Evolutionary conservation across 2,329 filamentous ascomycete genomes (phyloP).

Genomic region (Fusarium liriodendri): DNA sequence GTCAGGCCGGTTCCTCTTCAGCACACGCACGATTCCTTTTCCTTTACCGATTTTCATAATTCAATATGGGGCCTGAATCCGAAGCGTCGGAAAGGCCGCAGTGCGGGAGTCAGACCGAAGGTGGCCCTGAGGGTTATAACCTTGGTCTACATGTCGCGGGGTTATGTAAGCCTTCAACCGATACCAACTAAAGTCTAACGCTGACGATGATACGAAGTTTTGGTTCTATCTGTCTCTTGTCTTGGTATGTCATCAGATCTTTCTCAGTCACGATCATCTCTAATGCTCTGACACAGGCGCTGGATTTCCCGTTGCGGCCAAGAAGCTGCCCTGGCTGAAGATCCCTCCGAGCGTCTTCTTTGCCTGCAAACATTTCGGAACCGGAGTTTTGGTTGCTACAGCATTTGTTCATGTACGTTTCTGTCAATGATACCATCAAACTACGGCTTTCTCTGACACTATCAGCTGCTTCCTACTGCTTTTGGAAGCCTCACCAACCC

Average conservation of each 20-base stretch:
- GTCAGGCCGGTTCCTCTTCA: neutral
- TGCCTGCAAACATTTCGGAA: constrained; percentile 75
- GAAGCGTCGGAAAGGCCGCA: constrained; percentile 39
- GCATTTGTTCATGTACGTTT: constrained; percentile 75
- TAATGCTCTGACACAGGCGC: constrained; percentile 48
- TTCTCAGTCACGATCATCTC: neutral
- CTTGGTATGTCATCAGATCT: constrained; percentile 24
- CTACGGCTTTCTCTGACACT: neutral
- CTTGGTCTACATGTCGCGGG: constrained; percentile 44
- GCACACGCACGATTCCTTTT: neutral
- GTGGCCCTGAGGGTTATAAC: constrained; percentile 37
- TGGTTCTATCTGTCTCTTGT: constrained; percentile 44
- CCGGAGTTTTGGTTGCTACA: constrained; percentile 77
- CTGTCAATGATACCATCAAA: too few species aligned
- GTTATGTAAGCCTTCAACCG: constrained; percentile 42
- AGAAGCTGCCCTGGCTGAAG: constrained; percentile 69
- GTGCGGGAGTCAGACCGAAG: constrained; percentile 35
- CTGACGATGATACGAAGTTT: constrained; percentile 29
- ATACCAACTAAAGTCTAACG: neutral
- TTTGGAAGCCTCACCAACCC: constrained; percentile 64
- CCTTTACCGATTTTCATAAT: neutral
- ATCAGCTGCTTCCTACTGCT: constrained; percentile 67
- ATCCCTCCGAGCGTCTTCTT: constrained; percentile 69
- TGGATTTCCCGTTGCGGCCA: constrained; percentile 64
- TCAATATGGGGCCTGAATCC: neutral